Evolutionary conservation across 805 yeast species (phyloP).

Genomic region (Candida oleophila): DNA sequence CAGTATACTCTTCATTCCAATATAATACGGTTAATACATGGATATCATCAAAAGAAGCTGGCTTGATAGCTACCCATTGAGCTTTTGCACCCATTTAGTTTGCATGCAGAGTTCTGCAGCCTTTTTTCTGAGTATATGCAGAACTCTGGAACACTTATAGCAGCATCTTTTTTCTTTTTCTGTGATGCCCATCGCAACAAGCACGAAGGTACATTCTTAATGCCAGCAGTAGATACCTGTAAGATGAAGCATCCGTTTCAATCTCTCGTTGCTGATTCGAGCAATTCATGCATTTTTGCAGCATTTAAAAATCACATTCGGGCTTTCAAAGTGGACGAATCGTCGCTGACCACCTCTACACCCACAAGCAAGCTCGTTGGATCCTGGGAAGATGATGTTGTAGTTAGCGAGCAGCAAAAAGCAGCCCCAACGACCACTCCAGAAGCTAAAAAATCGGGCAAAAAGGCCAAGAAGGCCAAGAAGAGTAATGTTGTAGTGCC

Average conservation of each 20-base stretch:
- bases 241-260: slow-evolving; percentile 73
- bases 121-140: too few relatives aligned
- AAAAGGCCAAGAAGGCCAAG: slow-evolving; percentile 20
- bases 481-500: slow-evolving; percentile 38
- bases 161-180: not conserved
- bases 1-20: too few relatives aligned
- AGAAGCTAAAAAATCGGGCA: slow-evolving; percentile 23
- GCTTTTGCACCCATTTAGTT: too few relatives aligned
- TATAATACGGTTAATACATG: too few relatives aligned
- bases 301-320: slow-evolving; percentile 60
- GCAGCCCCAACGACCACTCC: slow-evolving; percentile 46
- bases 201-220: not conserved
- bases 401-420: slow-evolving; percentile 36
- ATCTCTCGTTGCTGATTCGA: slow-evolving; percentile 43
- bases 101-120: too few relatives aligned
- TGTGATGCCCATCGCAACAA: slow-evolving; percentile 2
- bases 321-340: slow-evolving; percentile 39
- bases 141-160: not conserved
- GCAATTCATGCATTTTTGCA: slow-evolving; percentile 51
- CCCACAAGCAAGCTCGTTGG: slow-evolving; percentile 45
- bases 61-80: too few relatives aligned
- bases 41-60: too few relatives aligned
- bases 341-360: not conserved
- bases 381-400: slow-evolving; percentile 58
- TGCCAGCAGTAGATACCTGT: not conserved